These are phyloP conservation scores for Endocalyx cinctus DNA, from an alignment of 2,329 filamentous ascomycete genomes.

Conservation along the genomic window DNA sequence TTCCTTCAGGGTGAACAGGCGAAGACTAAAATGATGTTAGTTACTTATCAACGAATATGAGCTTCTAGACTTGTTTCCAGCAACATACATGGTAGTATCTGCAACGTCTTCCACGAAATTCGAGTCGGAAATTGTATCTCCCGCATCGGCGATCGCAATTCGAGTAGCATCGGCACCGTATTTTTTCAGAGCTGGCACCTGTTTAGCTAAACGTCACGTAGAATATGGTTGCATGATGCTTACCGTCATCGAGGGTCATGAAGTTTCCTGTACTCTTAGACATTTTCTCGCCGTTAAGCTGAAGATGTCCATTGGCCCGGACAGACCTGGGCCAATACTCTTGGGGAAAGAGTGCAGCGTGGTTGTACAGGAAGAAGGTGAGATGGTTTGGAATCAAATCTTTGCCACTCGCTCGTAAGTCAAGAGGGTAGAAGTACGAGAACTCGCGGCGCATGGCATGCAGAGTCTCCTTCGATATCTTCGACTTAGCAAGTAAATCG, in stretches of 20 bases:
- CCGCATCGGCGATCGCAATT: conserved; percentile 88
- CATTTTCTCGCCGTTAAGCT: conserved; percentile 98
- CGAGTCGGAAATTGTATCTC: conserved; percentile 89
- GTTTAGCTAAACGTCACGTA: too few species aligned
- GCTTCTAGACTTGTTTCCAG: too few species aligned
- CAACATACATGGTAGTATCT: conserved; percentile 80
- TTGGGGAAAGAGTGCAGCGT: conserved; percentile 79
- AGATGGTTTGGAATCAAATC: conserved; percentile 91
- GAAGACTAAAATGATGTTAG: too few species aligned
- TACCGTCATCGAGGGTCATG: conserved; percentile 75
- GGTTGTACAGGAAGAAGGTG: conserved; percentile 92
- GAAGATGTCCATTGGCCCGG: conserved; percentile 86
- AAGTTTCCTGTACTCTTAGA: conserved; percentile 97
- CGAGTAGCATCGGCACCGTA: conserved; percentile 91
- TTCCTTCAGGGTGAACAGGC: conserved; percentile 75
- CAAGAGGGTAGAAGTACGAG: conserved; percentile 94
- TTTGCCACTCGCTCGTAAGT: conserved; percentile 84
- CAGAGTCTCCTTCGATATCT: conserved; percentile 69
- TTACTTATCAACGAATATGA: too few species aligned
- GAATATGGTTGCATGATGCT: too few species aligned
- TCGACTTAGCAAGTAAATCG: conserved; percentile 58
- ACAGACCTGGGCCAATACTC: conserved; percentile 86
- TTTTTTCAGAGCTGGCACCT: conserved; percentile 80
- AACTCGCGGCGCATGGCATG: conserved; percentile 85
- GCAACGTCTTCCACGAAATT: conserved; percentile 97